A percentile compares a stretch with the other conserved stretches of the same genome.
Conservation (phyloP, 2,329 filamentous ascomycete species). For the Trichoderma atroviride region DNA sequence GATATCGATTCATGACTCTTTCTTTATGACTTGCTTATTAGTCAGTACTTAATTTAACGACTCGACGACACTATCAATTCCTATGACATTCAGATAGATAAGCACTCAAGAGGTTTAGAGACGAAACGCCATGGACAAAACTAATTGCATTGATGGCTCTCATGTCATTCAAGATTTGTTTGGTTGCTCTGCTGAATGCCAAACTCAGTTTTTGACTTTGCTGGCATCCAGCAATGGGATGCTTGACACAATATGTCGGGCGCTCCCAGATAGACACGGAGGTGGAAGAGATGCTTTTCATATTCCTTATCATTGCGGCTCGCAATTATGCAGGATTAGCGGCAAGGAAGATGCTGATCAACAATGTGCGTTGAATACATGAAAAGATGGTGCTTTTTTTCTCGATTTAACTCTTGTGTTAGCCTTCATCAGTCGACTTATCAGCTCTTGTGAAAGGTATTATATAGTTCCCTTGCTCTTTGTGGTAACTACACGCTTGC, state of each 20-base stretch:
- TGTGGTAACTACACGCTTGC: neutral
- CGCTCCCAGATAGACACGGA: conserved; percentile 34
- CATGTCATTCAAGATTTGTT: conserved; percentile 37
- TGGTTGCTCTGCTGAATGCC: conserved; percentile 42
- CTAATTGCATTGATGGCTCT: neutral
- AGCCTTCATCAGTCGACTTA: conserved; percentile 57
- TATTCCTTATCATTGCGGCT: conserved; percentile 56
- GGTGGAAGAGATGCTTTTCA: conserved; percentile 42
- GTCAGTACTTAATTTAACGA: neutral
- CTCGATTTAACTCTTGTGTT: neutral
- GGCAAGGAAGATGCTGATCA: conserved; percentile 39
- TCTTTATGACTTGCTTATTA: neutral
- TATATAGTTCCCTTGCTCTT: conserved; percentile 28
- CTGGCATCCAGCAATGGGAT: conserved; percentile 37
- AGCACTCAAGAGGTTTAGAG: neutral
- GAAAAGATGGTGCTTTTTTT: neutral
- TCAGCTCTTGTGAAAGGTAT: conserved; percentile 56
- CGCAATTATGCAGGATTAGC: conserved; percentile 52
- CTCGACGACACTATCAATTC: neutral
- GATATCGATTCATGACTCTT: neutral
- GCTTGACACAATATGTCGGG: conserved; percentile 39
- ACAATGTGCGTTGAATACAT: conserved; percentile 46
- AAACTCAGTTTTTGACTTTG: conserved; percentile 37
- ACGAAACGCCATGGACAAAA: neutral
- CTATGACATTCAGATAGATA: neutral